Base-by-base conservation (phyloP, 139 green algal genomes). In the Coccomyxa sp. region DNA sequence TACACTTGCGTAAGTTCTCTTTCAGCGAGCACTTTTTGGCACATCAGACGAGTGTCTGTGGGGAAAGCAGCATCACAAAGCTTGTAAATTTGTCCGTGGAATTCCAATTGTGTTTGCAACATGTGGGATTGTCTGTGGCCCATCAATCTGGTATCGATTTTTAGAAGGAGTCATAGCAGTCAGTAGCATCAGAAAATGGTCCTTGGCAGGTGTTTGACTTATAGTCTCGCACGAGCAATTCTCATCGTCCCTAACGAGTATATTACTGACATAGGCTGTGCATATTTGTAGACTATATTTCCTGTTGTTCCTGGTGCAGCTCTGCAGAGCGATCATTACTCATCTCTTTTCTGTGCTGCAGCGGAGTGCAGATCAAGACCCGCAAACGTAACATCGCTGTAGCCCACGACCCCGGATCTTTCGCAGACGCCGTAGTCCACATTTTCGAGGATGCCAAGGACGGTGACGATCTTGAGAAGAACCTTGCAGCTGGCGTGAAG, bases 321-420 rank as follows among this genome's bases (percentile, higher is more conserved):
- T 30, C n/a, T 77, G 21, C 27, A 45, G 71, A 16, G 71, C 23
- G 10, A 32, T 32, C 0, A 18, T 9, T 25, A 28, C 1, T 9
- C 63, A 71, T 71, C 63, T 71, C 63, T 80, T 1, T 28, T 80
- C 21, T 25, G 38, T 25, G 27, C 9, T 86, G 87, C 92, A 97
- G 94, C 86, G 95, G 95, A 84, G 95, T 96, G 30, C 92, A 92
- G 84, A 92, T 98, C 86, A 99, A 98, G 84, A 98, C 95, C 77
- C 90, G 96, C 76, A 99, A 99, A 90, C 88, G 96, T 80, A 99
- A 99, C 86, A 98, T 99, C 85, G 93, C 94, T 28, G 93, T 98
- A 82, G 94, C 96, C 30, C 92, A 95, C 58, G 96, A 99, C 82
- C 96, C 96, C 13, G 90, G 88, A 45, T 96, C 95, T 17, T 99